Evolutionary conservation across 163 green algal species (phyloP).

Genomic region (Coccomyxa subellipsoidea): DNA sequence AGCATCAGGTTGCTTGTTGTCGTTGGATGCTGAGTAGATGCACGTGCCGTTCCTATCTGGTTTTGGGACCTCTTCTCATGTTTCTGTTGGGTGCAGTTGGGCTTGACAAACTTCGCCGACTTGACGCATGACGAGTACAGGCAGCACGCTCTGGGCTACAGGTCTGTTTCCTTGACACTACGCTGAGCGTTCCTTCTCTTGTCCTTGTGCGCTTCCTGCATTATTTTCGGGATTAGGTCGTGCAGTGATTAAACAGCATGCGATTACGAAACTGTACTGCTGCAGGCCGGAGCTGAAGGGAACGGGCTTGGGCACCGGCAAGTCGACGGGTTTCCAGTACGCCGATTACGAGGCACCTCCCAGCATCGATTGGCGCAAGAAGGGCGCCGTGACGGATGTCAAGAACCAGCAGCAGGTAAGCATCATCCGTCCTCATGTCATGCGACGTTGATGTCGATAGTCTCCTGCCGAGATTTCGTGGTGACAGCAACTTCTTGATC

Average conservation of each 20-base stretch:
- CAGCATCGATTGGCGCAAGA: conserved; percentile 82
- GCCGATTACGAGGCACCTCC: conserved; percentile 39
- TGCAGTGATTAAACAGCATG: not conserved
- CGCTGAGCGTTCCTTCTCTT: not conserved
- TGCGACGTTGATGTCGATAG: not conserved
- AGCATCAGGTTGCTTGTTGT: not conserved
- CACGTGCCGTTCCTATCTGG: not conserved
- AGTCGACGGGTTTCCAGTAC: conserved; percentile 52
- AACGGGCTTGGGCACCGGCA: not conserved
- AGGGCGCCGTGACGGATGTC: conserved; percentile 80
- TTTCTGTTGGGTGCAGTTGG: conserved; percentile 51
- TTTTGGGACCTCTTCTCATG: not conserved
- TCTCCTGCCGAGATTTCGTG: not conserved
- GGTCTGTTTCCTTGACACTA: not conserved
- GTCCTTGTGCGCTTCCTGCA: not conserved
- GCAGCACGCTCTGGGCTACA: conserved; percentile 61
- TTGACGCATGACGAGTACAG: conserved; percentile 79
- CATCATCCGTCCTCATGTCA: not conserved
- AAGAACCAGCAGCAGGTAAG: conserved; percentile 87
- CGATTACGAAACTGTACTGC: not conserved
- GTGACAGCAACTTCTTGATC: not conserved
- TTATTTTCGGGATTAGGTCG: not conserved
- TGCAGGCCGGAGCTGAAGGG: conserved; percentile 4
- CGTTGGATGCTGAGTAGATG: conserved; percentile 8
- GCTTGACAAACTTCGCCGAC: conserved; percentile 78